Conservation (phyloP, 208 protist genomes). For the Wallacemonas sp. region DNA sequence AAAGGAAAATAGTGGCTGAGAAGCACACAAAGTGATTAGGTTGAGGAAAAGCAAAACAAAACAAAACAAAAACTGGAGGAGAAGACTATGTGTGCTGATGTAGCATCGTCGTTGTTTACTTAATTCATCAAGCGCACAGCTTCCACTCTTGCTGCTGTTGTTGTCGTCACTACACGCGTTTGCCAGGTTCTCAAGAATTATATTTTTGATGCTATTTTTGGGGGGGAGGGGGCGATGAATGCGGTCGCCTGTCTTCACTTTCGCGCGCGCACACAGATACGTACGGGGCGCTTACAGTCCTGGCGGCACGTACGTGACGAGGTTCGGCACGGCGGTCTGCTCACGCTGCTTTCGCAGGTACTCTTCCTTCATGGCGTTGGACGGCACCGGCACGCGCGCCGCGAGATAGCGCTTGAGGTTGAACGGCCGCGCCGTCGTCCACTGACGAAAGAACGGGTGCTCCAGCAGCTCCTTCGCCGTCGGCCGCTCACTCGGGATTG, state of each 20-base stretch:
- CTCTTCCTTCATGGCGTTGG: constrained; percentile 48
- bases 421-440: constrained; percentile 51
- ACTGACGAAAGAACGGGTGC: constrained; percentile 90
- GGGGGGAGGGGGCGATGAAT: too few relatives aligned
- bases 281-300: too few relatives aligned
- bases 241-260: too few relatives aligned
- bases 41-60: constrained; percentile 1
- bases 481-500: constrained; percentile 53
- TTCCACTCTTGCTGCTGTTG: too few relatives aligned
- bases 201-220: too few relatives aligned
- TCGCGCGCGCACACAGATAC: too few relatives aligned
- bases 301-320: too few relatives aligned
- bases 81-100: too few relatives aligned
- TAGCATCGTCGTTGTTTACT: too few relatives aligned
- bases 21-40: constrained; percentile 1
- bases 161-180: too few relatives aligned
- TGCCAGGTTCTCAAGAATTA: too few relatives aligned
- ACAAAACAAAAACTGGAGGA: constrained; percentile 4
- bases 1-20: constrained; percentile 1
- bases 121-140: too few relatives aligned
- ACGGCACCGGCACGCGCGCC: constrained; percentile 41
- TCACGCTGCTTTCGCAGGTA: constrained; percentile 33
- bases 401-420: constrained; percentile 75
- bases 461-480: constrained; percentile 83
- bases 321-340: constrained; percentile 1